Percentiles rank a stretch among this genome's conserved stretches.
phyloP scores from a whole-genome alignment of 257 asterid genomes.

The Jacaranda copaia region DNA sequence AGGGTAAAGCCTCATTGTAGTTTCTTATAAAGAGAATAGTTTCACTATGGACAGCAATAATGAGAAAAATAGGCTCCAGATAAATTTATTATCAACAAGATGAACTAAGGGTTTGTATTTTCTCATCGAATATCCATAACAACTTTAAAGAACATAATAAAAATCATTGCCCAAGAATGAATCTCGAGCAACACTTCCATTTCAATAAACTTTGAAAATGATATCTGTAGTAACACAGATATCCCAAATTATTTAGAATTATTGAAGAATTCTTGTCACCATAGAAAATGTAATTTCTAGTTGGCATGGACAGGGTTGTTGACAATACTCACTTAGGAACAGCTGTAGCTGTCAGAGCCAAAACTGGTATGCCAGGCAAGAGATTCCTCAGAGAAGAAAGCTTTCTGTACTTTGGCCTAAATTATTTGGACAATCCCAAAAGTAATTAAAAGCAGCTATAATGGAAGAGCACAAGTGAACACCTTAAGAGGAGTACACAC shows the following conservation, averaged over 20 bases:
- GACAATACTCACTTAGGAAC: conserved; percentile 84
- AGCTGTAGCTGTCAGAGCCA: conserved; percentile 99
- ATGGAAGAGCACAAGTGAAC: conserved; percentile 17
- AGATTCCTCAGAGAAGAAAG: conserved; percentile 79
- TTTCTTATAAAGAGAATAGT: conserved; percentile 21
- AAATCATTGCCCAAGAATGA: conserved; percentile 15
- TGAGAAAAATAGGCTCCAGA: conserved; percentile 28
- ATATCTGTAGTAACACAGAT: conserved; percentile 20
- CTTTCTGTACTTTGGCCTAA: conserved; percentile 97
- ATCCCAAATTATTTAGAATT: conserved; percentile 23
- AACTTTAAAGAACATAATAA: conserved; percentile 18
- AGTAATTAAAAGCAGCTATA: conserved; percentile 29
- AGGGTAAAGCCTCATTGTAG: conserved; percentile 16
- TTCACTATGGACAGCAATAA: conserved; percentile 22
- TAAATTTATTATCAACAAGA: conserved; percentile 18
- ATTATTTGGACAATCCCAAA: conserved; percentile 34
- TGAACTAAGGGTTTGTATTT: not conserved
- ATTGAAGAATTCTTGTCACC: conserved; percentile 2
- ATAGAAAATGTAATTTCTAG: conserved; percentile 1
- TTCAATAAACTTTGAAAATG: conserved; percentile 22
- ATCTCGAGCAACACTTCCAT: conserved; percentile 13
- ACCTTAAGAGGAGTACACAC: not conserved
- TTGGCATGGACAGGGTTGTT: conserved; percentile 31
- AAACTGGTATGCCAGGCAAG: conserved; percentile 75
- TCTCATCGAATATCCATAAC: not conserved